Conservation (phyloP, 306 rosid species). For the Coriaria nepalensis region DNA sequence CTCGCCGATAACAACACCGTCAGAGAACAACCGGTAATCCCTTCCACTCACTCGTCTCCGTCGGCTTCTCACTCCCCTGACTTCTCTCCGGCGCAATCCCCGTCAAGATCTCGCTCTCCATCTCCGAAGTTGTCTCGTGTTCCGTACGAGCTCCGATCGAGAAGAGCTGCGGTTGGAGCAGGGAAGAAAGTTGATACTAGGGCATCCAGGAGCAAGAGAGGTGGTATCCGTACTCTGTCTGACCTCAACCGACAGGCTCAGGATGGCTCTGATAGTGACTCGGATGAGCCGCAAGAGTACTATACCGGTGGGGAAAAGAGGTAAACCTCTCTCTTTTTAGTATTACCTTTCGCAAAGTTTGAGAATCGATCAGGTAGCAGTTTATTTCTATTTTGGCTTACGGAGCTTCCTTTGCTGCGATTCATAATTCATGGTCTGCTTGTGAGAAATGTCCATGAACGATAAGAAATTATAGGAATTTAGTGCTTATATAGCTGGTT, state of each 20-base stretch:
- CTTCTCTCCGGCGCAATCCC: slow-evolving; percentile 15
- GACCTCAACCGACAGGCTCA: slow-evolving; percentile 46
- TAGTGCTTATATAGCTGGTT: too few species aligned
- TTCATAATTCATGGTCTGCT: too few species aligned
- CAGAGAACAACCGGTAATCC: not conserved
- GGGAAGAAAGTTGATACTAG: slow-evolving; percentile 12
- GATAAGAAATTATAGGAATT: too few species aligned
- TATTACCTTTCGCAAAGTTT: not conserved
- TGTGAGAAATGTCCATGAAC: too few species aligned
- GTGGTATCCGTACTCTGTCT: slow-evolving; percentile 45
- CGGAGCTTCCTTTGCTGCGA: too few species aligned
- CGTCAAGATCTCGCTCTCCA: slow-evolving; percentile 23
- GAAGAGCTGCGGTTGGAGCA: slow-evolving; percentile 24
- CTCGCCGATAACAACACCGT: slow-evolving; percentile 7
- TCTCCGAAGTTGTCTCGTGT: slow-evolving; percentile 24
- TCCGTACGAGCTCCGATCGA: slow-evolving; percentile 70
- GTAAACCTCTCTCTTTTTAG: slow-evolving; percentile 15
- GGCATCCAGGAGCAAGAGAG: slow-evolving; percentile 28
- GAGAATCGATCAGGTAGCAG: not conserved
- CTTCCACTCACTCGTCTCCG: slow-evolving; percentile 6
- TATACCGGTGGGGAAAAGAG: slow-evolving; percentile 90
- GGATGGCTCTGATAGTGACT: slow-evolving; percentile 39
- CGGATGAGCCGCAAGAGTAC: slow-evolving; percentile 67
- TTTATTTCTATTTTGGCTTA: too few species aligned
- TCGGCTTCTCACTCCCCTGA: slow-evolving; percentile 18